Conservation (phyloP, 1,284 basidiomycete genomes). For the Somion occarium region DNA sequence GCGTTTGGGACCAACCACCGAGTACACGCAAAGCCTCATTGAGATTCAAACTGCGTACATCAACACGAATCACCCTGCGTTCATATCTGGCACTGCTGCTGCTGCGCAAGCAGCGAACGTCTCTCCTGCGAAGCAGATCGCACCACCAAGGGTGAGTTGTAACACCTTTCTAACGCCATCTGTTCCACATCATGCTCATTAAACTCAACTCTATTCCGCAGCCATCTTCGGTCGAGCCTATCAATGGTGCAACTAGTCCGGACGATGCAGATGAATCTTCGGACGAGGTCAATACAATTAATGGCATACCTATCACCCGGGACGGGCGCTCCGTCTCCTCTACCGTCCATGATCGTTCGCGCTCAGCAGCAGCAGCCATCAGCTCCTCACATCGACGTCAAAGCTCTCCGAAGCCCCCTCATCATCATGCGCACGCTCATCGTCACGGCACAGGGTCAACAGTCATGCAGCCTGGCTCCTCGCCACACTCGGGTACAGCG, state of each 20-base stretch:
- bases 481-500: slow-evolving; percentile 35
- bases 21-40: slow-evolving; percentile 95
- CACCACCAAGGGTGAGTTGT: slow-evolving; percentile 48
- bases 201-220: slow-evolving; percentile 5
- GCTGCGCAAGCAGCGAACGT: slow-evolving; percentile 41
- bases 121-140: slow-evolving; percentile 35
- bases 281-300: slow-evolving; percentile 46
- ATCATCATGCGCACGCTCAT: slow-evolving; percentile 19
- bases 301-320: slow-evolving; percentile 46
- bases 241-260: slow-evolving; percentile 44
- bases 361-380: slow-evolving; percentile 22
- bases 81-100: slow-evolving; percentile 67
- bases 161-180: no score
- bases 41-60: slow-evolving; percentile 99
- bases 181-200: neutral
- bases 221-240: slow-evolving; percentile 20
- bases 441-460: slow-evolving; percentile 26
- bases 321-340: slow-evolving; percentile 76
- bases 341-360: slow-evolving; percentile 71
- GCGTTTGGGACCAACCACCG: slow-evolving; percentile 92
- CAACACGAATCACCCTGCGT: slow-evolving; percentile 96
- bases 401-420: slow-evolving; percentile 34
- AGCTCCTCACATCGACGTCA: slow-evolving; percentile 26
- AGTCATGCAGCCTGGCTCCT: slow-evolving; percentile 26
- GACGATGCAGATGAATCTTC: slow-evolving; percentile 57